A percentile compares a stretch with the other conserved stretches of the same genome.
These are phyloP conservation scores for Paxillus rubicundulus DNA, from an alignment of 768 basidiomycete genomes.

Conservation along the genomic window DNA sequence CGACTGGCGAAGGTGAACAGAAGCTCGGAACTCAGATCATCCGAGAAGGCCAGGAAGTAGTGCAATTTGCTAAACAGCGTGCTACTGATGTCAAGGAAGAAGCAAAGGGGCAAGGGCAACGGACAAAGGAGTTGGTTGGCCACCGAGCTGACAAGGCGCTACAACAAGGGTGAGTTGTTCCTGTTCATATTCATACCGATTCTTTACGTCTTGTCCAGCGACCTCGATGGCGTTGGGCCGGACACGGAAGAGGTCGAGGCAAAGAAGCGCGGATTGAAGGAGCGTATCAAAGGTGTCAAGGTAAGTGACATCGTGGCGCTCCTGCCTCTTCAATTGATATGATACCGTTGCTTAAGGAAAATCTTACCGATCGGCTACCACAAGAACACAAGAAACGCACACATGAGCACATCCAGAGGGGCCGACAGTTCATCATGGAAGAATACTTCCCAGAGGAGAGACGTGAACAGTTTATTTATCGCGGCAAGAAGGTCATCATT, in stretches of 20 bases:
- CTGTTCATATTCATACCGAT: too few species aligned
- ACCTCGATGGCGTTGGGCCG: conserved; percentile 22
- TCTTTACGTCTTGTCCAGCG: conserved; percentile 6
- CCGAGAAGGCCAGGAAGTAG: conserved; percentile 14
- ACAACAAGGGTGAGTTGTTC: conserved; percentile 14
- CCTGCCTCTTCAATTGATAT: neutral
- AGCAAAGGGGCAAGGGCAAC: conserved; percentile 8
- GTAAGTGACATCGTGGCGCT: conserved; percentile 11
- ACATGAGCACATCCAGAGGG: conserved; percentile 52
- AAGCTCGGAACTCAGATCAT: conserved; percentile 26
- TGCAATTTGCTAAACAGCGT: conserved; percentile 11
- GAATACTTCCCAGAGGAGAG: conserved; percentile 91
- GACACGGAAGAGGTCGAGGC: conserved; percentile 33
- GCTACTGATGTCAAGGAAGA: conserved; percentile 2
- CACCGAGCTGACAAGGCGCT: conserved; percentile 3
- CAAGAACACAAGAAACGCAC: conserved; percentile 63
- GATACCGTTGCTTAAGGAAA: conserved; percentile 30
- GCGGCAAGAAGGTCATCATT: conserved; percentile 89
- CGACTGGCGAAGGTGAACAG: conserved; percentile 34
- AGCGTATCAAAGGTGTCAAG: conserved; percentile 30
- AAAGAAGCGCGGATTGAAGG: conserved; percentile 36
- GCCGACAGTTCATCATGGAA: conserved; percentile 68
- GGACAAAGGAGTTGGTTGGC: conserved; percentile 2
- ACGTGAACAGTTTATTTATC: conserved; percentile 89
- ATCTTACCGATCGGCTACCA: conserved; percentile 56